These are phyloP conservation scores for Mycena rebaudengoi DNA, from an alignment of 768 basidiomycete genomes.

Conservation along the genomic window DNA sequence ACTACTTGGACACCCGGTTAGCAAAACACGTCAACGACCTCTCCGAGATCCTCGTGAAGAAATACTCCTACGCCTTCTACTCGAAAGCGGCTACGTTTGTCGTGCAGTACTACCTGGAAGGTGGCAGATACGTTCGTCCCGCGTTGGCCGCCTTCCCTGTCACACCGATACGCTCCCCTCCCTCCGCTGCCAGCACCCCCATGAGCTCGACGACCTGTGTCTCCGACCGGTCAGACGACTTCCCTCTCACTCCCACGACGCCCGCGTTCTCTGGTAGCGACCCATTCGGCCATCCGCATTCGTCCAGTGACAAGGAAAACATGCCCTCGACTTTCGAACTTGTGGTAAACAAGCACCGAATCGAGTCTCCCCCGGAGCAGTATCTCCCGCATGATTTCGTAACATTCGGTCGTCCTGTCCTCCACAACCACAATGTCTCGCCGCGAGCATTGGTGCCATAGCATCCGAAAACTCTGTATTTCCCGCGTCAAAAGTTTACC, in stretches of 20 bases:
- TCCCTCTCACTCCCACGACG: conserved; percentile 84
- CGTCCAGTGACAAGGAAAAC: conserved; percentile 87
- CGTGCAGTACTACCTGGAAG: conserved; percentile 93
- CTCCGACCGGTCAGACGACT: conserved; percentile 84
- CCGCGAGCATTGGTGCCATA: conserved; percentile 73
- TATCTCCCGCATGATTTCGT: conserved; percentile 86
- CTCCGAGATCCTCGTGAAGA: conserved; percentile 96
- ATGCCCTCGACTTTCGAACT: conserved; percentile 75
- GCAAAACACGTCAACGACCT: conserved; percentile 90
- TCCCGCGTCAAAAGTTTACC: conserved; percentile 47
- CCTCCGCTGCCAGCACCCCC: conserved; percentile 73
- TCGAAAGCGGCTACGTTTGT: conserved; percentile 95
- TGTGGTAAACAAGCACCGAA: conserved; percentile 72
- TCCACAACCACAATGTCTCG: conserved; percentile 76
- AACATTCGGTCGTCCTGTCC: conserved; percentile 77
- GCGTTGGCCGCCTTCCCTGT: conserved; percentile 62
- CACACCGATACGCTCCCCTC: conserved; percentile 67
- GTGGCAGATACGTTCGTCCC: conserved; percentile 73
- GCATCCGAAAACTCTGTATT: conserved; percentile 43
- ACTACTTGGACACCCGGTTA: conserved; percentile 85
- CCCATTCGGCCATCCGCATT: conserved; percentile 52
- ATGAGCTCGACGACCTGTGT: conserved; percentile 76
- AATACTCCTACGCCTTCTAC: conserved; percentile 97
- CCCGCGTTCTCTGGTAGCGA: conserved; percentile 73
- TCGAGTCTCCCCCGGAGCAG: conserved; percentile 76